Conservation (phyloP, 2,329 filamentous ascomycete species). For the Arthrinium puccinioides region DNA sequence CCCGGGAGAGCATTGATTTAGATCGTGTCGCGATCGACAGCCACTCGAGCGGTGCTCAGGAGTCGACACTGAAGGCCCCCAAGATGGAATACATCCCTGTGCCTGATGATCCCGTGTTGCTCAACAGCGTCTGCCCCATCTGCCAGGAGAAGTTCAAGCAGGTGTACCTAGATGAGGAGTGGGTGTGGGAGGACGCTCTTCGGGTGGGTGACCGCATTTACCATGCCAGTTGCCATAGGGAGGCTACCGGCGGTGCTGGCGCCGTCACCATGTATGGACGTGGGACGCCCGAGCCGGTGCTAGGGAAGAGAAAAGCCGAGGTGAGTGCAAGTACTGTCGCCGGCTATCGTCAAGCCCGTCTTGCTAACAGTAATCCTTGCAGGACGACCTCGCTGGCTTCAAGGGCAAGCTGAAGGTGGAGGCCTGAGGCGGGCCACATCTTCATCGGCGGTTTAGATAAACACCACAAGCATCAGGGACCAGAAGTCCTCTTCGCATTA, state of each 20-base stretch:
- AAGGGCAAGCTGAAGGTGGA: conserved; percentile 7
- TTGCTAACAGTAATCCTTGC: conserved; percentile 13
- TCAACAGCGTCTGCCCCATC: conserved; percentile 80
- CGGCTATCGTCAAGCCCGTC: background rate
- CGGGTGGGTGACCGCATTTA: conserved; percentile 74
- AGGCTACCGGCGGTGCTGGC: conserved; percentile 49
- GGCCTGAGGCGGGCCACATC: no score
- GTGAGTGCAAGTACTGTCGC: conserved; percentile 27
- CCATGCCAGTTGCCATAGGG: conserved; percentile 82
- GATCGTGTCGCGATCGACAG: conserved; percentile 32
- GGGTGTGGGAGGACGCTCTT: conserved; percentile 90
- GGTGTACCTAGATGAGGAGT: conserved; percentile 89
- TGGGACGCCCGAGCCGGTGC: conserved; percentile 55
- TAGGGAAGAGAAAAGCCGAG: conserved; percentile 73
- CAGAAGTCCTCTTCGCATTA: no score
- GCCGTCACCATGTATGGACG: conserved; percentile 22
- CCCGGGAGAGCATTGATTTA: conserved; percentile 70
- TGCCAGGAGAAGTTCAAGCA: conserved; percentile 94
- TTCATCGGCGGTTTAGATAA: no score
- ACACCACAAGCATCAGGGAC: no score
- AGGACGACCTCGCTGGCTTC: conserved; percentile 10
- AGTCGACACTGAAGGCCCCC: conserved; percentile 35
- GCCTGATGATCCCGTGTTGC: conserved; percentile 67
- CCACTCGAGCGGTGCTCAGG: conserved; percentile 29
- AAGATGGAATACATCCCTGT: conserved; percentile 72